Evolutionary conservation across 2,329 filamentous ascomycete genomes (phyloP).

Genomic region (Diaporthe vexans): DNA sequence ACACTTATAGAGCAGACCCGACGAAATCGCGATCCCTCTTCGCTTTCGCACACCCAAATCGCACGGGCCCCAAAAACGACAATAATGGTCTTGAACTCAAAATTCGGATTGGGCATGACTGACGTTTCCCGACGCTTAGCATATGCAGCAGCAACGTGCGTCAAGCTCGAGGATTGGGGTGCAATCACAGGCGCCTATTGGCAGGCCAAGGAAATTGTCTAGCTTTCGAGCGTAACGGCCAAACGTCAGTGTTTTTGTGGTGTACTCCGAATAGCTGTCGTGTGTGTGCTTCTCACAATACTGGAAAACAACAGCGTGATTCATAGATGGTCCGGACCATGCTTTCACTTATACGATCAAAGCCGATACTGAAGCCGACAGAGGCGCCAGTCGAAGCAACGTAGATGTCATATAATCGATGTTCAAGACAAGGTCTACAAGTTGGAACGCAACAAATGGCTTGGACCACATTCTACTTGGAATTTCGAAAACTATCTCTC

Average conservation of each 20-base stretch:
- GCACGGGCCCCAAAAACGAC: neutral
- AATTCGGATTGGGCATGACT: constrained; percentile 1
- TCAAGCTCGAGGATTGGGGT: constrained; percentile 4
- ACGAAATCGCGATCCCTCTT: neutral
- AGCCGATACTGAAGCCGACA: neutral
- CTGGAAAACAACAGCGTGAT: too few relatives aligned
- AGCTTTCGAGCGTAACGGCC: neutral
- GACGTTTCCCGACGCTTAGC: neutral
- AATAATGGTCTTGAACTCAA: neutral
- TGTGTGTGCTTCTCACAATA: neutral
- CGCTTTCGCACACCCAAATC: neutral
- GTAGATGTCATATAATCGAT: neutral
- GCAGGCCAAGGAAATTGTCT: neutral
- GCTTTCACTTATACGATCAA: neutral
- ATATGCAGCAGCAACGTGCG: neutral
- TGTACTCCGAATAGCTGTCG: neutral
- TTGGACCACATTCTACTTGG: too few relatives aligned
- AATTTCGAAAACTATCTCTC: neutral
- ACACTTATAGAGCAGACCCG: neutral
- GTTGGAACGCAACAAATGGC: too few relatives aligned
- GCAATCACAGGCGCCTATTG: neutral
- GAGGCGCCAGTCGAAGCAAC: neutral
- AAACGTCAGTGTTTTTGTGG: neutral
- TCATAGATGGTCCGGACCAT: too few relatives aligned
- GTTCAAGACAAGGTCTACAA: neutral